Conservation (phyloP, 805 yeast genomes). For the Candida odintsovae region DNA sequence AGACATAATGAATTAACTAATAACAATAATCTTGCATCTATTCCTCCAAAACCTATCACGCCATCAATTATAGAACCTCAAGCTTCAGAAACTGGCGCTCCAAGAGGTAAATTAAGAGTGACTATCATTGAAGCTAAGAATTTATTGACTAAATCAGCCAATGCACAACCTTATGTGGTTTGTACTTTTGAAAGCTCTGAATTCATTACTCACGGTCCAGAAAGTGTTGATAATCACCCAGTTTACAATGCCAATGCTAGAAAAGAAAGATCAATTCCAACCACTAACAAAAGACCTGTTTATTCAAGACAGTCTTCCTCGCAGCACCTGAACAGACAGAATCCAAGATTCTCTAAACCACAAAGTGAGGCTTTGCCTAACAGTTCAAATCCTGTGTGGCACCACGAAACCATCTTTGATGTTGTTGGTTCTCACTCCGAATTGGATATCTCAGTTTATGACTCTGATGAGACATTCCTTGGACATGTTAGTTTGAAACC, state of each 20-base stretch:
- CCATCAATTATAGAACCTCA: conserved; percentile 17
- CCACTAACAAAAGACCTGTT: conserved; percentile 30
- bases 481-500: conserved; percentile 82
- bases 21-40: not conserved
- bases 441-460: conserved; percentile 87
- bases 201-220: conserved; percentile 79
- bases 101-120: conserved; percentile 80
- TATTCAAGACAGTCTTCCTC: conserved; percentile 41
- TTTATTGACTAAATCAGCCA: conserved; percentile 47
- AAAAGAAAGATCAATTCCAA: conserved; percentile 16
- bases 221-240: conserved; percentile 26
- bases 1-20: conserved; percentile 1
- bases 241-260: conserved; percentile 15
- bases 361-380: conserved; percentile 21
- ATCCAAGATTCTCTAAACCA: not conserved
- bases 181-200: conserved; percentile 91
- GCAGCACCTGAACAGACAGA: conserved; percentile 29
- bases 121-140: conserved; percentile 76
- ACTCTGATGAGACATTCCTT: conserved; percentile 78
- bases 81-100: conserved; percentile 29
- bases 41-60: conserved; percentile 14
- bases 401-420: conserved; percentile 89
- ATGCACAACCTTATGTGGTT: conserved; percentile 79
- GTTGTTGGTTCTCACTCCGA: conserved; percentile 81
- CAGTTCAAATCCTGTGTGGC: conserved; percentile 74